Conservation (phyloP, 2,329 filamentous ascomycete genomes). For the Cladosporium cucumerinum region DNA sequence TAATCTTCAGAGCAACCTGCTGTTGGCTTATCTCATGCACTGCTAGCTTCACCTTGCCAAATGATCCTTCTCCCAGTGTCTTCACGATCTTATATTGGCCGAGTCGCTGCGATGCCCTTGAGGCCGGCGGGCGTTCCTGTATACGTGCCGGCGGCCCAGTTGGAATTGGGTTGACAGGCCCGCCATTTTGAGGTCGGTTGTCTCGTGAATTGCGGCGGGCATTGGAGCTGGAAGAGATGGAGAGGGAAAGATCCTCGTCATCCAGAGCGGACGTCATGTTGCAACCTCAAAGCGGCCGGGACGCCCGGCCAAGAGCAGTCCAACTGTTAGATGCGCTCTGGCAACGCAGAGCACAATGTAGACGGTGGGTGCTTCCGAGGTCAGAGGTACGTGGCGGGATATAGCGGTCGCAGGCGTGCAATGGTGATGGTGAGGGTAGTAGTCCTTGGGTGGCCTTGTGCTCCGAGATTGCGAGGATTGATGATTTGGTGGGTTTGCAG, state of each 20-base stretch:
- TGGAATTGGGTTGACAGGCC: slow-evolving; percentile 13
- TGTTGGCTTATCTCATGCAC: slow-evolving; percentile 88
- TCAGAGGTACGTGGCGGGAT: slow-evolving; percentile 4
- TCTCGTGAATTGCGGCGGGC: slow-evolving; percentile 30
- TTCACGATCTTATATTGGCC: slow-evolving; percentile 87
- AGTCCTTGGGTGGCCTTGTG: not conserved
- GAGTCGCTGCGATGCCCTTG: slow-evolving; percentile 54
- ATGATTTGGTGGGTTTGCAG: not conserved
- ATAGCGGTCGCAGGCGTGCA: not conserved
- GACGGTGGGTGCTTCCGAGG: not conserved
- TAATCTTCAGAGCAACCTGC: slow-evolving; percentile 97
- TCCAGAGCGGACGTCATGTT: slow-evolving; percentile 39
- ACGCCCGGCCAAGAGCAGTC: slow-evolving; percentile 6
- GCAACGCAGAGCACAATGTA: slow-evolving; percentile 6
- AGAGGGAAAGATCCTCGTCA: slow-evolving; percentile 41
- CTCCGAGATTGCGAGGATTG: not conserved
- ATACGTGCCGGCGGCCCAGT: slow-evolving; percentile 39
- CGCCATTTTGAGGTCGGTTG: slow-evolving; percentile 36
- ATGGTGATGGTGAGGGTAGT: not conserved
- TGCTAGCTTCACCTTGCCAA: slow-evolving; percentile 97
- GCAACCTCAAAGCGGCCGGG: slow-evolving; percentile 12
- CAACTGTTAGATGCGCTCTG: slow-evolving; percentile 1
- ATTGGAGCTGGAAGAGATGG: slow-evolving; percentile 28
- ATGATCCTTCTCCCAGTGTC: slow-evolving; percentile 93
- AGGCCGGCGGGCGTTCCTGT: slow-evolving; percentile 25